Base-by-base conservation (phyloP, 345 rosid genomes). In the Eucalyptus regnans region DNA sequence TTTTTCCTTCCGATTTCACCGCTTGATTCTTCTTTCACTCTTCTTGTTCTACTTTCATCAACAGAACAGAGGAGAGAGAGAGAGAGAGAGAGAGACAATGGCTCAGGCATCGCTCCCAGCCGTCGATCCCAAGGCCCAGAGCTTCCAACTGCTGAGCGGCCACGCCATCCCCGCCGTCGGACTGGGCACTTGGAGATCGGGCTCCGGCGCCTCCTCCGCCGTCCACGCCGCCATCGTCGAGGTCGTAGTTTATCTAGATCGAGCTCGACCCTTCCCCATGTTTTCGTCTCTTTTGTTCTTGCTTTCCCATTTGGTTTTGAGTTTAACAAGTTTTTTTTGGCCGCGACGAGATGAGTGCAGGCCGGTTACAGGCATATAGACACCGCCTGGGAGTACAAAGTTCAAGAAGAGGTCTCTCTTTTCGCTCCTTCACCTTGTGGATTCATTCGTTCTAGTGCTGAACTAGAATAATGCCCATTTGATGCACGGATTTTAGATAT, bases 81-180 rank as follows among this genome's bases (percentile, higher is more conserved):
- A 25, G 31, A 60, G 31, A 60, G 16, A 60, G 31, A 27, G 66
- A 60, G 37, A 0, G 48, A 37, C 27, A 44, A 93, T 93, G 96
- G 94, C 95, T 13, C 92, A 94, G 44, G 92, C 90, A 41, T 90
- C 90, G n/a, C 83, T 91, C 64, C 80, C 90, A 2, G 68, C 33
- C 33, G 68, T 89, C 23, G 91, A 88, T 13, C 90, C 91, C 27
- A 64, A 90, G 86, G 49, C 83, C 22, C 92, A 93, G 91, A 92
- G 90, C 83, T 94, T 94, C 91, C 85, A 84, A 50, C 93, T 94
- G 44, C 86, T 87, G 89, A 93, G 93, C 44, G 95, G 94, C 80
- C 94, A 92, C 89, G 89, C 89, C 87, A 94, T 95, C 89, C 96
- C 94, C 25, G 92, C 94, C 50, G 89, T 93, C n/a, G 96, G 95